Evolutionary conservation across 768 basidiomycete species (phyloP).

Genomic region (Podaxis sp.): DNA sequence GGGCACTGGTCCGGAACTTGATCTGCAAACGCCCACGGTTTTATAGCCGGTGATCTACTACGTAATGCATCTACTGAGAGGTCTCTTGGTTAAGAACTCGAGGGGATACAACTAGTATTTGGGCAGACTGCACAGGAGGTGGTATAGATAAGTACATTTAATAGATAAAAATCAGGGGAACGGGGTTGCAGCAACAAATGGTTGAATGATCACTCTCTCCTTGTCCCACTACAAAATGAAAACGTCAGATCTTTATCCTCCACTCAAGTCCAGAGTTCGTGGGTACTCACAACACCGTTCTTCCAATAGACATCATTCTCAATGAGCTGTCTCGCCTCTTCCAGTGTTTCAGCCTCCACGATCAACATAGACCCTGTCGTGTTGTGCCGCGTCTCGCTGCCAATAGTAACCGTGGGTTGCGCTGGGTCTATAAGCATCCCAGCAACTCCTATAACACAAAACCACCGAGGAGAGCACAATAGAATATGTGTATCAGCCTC

Average conservation of each 20-base stretch:
- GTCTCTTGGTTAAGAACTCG: not conserved
- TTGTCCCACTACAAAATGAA: conserved; percentile 53
- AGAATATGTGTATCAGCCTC: not conserved
- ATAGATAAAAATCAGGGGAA: conserved; percentile 18
- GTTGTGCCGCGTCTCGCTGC: conserved; percentile 34
- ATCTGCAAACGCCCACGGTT: not conserved
- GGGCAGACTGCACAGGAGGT: not conserved
- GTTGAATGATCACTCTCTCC: conserved; percentile 52
- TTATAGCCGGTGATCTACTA: not conserved
- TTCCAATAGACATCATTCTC: conserved; percentile 39
- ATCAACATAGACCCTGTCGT: conserved; percentile 54
- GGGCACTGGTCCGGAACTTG: not conserved
- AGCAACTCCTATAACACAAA: conserved; percentile 38
- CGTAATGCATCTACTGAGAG: not conserved
- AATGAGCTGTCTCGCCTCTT: conserved; percentile 33
- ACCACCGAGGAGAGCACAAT: not conserved
- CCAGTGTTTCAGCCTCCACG: conserved; percentile 50
- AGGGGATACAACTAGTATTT: not conserved
- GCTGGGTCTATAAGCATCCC: conserved; percentile 51
- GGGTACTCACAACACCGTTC: conserved; percentile 36
- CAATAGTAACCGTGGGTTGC: conserved; percentile 26
- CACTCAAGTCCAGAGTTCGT: not conserved
- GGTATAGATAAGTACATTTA: not conserved
- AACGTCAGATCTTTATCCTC: not conserved
- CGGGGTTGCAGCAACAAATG: conserved; percentile 33